These are phyloP conservation scores for Chrysoporthe deuterocubensis DNA, from an alignment of 2,329 filamentous ascomycete genomes.

Conservation along the genomic window DNA sequence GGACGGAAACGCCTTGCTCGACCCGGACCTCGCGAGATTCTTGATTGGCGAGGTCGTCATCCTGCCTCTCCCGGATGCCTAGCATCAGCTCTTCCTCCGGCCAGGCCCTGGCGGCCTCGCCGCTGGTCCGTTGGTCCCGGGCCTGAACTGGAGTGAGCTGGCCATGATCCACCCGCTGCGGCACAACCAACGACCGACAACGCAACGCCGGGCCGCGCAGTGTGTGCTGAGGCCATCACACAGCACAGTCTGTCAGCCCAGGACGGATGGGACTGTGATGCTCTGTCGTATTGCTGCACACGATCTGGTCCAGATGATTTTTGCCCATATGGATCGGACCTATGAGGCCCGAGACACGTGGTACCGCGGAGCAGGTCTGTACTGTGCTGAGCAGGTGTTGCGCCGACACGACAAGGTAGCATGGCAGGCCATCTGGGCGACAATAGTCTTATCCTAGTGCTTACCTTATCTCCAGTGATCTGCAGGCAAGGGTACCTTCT, in stretches of 20 bases:
- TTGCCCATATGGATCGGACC: neutral
- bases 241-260: neutral
- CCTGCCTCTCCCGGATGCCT: neutral
- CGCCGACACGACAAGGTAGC: neutral
- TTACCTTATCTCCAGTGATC: neutral
- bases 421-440: constrained; percentile 4
- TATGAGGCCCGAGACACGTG: neutral
- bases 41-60: neutral
- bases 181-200: neutral
- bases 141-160: neutral
- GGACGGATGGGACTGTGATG: neutral
- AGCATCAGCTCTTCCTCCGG: neutral
- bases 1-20: neutral
- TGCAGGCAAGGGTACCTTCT: neutral
- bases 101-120: neutral
- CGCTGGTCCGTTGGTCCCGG: neutral
- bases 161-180: neutral
- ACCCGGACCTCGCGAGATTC: neutral
- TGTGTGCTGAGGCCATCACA: neutral
- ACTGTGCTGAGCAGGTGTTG: neutral
- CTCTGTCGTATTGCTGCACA: neutral
- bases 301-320: neutral
- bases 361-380: neutral
- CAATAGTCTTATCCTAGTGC: constrained; percentile 15
- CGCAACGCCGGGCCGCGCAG: neutral